These are phyloP conservation scores for Porphyrellus cyaneotinctus DNA, from an alignment of 768 basidiomycete genomes.

Conservation along the genomic window DNA sequence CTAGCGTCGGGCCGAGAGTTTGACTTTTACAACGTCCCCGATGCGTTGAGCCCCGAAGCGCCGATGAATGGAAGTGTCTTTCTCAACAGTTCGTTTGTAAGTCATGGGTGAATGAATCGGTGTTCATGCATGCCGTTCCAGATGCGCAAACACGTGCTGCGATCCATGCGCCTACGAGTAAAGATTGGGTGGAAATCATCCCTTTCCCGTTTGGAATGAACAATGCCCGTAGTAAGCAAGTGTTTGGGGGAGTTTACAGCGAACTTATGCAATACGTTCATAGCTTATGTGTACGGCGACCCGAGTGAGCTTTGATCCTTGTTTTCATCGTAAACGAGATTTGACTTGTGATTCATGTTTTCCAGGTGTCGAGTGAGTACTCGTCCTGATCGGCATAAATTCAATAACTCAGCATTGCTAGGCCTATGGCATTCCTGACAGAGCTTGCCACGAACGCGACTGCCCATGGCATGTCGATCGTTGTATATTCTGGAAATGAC, in stretches of 20 bases:
- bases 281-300: conserved; percentile 19
- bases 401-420: conserved; percentile 18
- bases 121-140: conserved; percentile 18
- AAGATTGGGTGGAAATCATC: conserved; percentile 37
- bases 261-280: background rate
- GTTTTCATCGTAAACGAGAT: background rate
- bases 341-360: background rate
- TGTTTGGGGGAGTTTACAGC: background rate
- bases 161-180: conserved; percentile 65
- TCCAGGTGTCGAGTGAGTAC: conserved; percentile 35
- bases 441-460: conserved; percentile 65
- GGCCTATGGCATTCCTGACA: conserved; percentile 60
- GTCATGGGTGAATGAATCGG: conserved; percentile 54
- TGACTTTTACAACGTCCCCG: conserved; percentile 48
- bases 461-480: conserved; percentile 40
- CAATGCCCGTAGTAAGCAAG: conserved; percentile 8
- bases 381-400: background rate
- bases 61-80: conserved; percentile 49
- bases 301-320: conserved; percentile 27
- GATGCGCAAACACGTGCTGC: conserved; percentile 52
- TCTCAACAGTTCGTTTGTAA: conserved; percentile 43
- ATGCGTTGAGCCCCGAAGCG: conserved; percentile 39
- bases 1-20: conserved; percentile 29
- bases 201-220: conserved; percentile 21
- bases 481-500: conserved; percentile 66